These are phyloP conservation scores for Ramaria sp. DNA, from an alignment of 768 basidiomycete genomes.

Conservation along the genomic window DNA sequence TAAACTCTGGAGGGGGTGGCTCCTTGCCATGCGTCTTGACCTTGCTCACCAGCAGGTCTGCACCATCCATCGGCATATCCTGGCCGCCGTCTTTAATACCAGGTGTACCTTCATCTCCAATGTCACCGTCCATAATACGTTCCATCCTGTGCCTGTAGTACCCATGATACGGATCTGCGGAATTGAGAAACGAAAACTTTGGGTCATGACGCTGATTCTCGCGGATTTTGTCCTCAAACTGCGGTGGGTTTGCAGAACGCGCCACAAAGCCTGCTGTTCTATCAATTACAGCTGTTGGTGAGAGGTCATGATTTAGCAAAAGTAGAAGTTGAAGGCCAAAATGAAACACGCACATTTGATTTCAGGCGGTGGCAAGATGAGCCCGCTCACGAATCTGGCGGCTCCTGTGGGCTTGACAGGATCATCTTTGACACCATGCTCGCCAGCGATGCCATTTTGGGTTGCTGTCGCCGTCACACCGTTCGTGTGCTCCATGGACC, in stretches of 20 bases:
- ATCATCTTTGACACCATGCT: neutral
- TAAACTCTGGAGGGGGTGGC: slow-evolving; percentile 74
- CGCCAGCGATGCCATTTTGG: neutral
- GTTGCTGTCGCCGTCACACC: neutral
- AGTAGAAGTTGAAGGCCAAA: slow-evolving; percentile 7
- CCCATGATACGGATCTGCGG: slow-evolving; percentile 94
- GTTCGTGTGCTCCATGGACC: neutral
- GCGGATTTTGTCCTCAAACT: slow-evolving; percentile 95
- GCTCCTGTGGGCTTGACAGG: neutral
- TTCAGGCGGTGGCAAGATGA: slow-evolving; percentile 93
- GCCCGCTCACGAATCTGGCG: slow-evolving; percentile 60
- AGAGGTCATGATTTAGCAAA: slow-evolving; percentile 8
- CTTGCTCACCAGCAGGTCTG: slow-evolving; percentile 31
- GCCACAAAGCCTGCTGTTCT: slow-evolving; percentile 88
- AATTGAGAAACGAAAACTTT: slow-evolving; percentile 97
- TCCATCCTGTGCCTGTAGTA: slow-evolving; percentile 94
- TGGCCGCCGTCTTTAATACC: slow-evolving; percentile 16
- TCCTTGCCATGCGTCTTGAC: slow-evolving; percentile 17
- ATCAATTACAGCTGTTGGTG: slow-evolving; percentile 75
- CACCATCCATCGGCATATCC: slow-evolving; percentile 23
- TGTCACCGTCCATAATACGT: slow-evolving; percentile 65
- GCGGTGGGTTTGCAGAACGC: slow-evolving; percentile 84
- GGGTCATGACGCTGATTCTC: slow-evolving; percentile 94
- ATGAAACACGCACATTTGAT: slow-evolving; percentile 63
- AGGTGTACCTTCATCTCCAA: slow-evolving; percentile 33